phyloP scores from a whole-genome alignment of 2,329 filamentous ascomycete genomes.

The Lomentospora prolificans region DNA sequence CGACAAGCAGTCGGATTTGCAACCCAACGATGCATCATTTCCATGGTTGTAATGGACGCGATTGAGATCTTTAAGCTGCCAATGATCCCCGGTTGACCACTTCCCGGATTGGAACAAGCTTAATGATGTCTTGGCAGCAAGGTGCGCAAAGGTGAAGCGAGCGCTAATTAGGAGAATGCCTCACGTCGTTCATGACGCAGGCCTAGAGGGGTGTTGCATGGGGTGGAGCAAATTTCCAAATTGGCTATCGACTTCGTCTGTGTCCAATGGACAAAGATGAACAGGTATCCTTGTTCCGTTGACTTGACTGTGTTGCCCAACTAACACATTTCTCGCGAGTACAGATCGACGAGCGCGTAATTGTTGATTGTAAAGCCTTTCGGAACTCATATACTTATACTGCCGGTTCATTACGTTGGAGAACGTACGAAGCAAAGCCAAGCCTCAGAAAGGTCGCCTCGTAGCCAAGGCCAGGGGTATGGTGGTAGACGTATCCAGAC shows the following conservation, averaged over 20 bases:
- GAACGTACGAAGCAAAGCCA: background rate
- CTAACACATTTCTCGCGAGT: background rate
- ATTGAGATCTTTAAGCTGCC: background rate
- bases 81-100: background rate
- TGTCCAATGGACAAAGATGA: background rate
- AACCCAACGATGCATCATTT: too few relatives aligned
- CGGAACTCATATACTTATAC: background rate
- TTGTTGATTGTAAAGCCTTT: background rate
- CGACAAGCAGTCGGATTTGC: too few relatives aligned
- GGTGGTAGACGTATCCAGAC: background rate
- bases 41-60: background rate
- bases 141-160: background rate
- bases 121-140: background rate
- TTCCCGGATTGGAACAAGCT: background rate
- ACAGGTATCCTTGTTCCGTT: too few relatives aligned
- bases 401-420: background rate
- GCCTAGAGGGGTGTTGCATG: background rate
- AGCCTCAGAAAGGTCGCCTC: background rate
- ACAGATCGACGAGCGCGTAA: background rate
- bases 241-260: background rate
- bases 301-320: background rate
- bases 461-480: background rate
- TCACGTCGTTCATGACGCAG: background rate
- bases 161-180: background rate
- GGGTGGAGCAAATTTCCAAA: background rate